Base-by-base conservation (phyloP, 306 rosid genomes). In the Castanea crenata region DNA sequence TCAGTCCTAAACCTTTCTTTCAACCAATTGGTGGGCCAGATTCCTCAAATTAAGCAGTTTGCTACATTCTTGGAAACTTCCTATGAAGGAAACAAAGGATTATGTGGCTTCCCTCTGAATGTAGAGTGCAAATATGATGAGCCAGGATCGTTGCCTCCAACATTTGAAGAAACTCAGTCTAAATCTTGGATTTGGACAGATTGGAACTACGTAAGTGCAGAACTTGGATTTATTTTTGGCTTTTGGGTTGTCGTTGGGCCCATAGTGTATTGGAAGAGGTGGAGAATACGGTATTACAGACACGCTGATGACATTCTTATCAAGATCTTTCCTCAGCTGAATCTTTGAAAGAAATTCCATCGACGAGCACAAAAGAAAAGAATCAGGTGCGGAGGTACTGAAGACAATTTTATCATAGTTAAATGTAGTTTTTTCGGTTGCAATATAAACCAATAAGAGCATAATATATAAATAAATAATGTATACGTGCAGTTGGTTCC, bases 1-100 rank as follows among this genome's bases (percentile, higher is more conserved):
- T 34, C 64, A 1, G 62, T 74, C 11, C 9, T 84, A 12, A 86
- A 88, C 10, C 83, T 84, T 4, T 83, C 89, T 0, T 55, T 32
- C 11, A 90, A 87, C 76, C 85, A 69, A 7, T 27, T 87, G 3
- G 80, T 6, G 1, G 89, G 90, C 0, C 69, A 3, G 49, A 89
- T 89, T 29, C 85, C 87, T 0, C 25, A 41, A 1, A 72, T 83
- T 0, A 81, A 82, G 19, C 92, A 86, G 52, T 55, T 88, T 18
- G 78, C 58, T n/a, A 25, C 89, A 54, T 89, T 89, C 55, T 19
- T n/a, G 18, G 41, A 25, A 55, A 32, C 29, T 68, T 85, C 85
- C 1, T 89, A 73, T 5, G 7, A 1, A 62, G 87, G 90, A 0
- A 89, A 89, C 5, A 13, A 65, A 8, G 82, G 78, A 25, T 9